Base-by-base conservation (phyloP, 768 basidiomycete genomes). In the Collybia mongolica region DNA sequence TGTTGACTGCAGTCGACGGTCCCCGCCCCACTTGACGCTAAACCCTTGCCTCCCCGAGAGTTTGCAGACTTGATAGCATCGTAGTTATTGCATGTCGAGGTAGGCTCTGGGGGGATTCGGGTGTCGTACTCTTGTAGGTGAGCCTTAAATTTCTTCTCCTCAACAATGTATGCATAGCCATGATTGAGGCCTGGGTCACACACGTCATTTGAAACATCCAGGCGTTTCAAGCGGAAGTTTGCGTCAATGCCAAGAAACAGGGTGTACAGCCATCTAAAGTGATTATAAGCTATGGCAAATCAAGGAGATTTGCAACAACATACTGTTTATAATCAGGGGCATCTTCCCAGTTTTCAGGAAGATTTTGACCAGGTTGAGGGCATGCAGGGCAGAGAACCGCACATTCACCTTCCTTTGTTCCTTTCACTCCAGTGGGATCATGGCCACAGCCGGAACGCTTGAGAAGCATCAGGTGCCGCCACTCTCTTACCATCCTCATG, bases 351-450 rank as follows among this genome's bases (percentile, higher is more conserved):
- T 55, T 54, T 1, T 47, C 43, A 0, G 63, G 63, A 0, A 73
- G 39, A 53, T 71, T 72, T 1, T 61, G 56, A 0, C 56, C 63
- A 0, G 63, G 66, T 0, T 63, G 63, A 0, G 71, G 72, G 49
- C 71, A 72, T 0, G 67, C 66, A 1, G 65, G 67, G 40, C 71
- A 74, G 1, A 54, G 39, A 1, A 71, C 48, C 0, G 65, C 65
- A 15, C 63, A 55, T 50, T 65, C 60, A 0, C 69, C 69, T 12
- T 47, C 44, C 26, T 45, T 22, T 0, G 67, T 68, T 2, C 35
- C 53, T 2, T 17, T 9, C 0, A 53, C 51, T 1, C 61, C 59
- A 39, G 42, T 48, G 40, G 55, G 54, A 51, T 63, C 54, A 54
- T 68, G 61, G 36, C 64, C 56, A 41, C 65, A 29, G 22, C 66